Evolutionary conservation across 495 filamentous ascomycete species (phyloP).

Genomic region (Penicillium riverlandense): DNA sequence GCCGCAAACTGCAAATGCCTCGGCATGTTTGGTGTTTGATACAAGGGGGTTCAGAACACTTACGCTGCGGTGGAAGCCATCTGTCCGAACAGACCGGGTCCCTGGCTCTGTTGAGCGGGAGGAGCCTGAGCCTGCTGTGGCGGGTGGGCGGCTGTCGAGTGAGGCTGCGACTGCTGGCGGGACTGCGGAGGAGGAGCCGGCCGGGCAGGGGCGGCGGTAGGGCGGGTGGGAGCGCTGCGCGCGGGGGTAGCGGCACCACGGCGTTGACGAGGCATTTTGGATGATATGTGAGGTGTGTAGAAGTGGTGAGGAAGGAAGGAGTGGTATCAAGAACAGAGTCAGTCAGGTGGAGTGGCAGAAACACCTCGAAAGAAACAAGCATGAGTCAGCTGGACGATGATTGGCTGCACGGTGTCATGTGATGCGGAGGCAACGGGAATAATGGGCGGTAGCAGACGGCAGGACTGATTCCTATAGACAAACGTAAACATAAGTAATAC

Average conservation of each 20-base stretch:
- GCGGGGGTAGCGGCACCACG: slow-evolving; percentile 52
- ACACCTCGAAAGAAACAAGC: too few relatives aligned
- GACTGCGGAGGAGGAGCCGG: slow-evolving; percentile 50
- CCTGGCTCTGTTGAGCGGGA: slow-evolving; percentile 46
- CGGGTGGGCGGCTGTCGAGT: slow-evolving; percentile 61
- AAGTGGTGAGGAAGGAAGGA: neutral
- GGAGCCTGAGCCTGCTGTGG: slow-evolving; percentile 41
- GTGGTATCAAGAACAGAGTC: neutral
- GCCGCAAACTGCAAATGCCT: neutral
- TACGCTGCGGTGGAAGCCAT: slow-evolving; percentile 86
- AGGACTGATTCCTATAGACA: too few relatives aligned
- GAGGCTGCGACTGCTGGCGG: slow-evolving; percentile 37
- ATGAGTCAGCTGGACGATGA: too few relatives aligned
- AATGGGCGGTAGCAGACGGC: too few relatives aligned
- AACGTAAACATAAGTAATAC: too few relatives aligned
- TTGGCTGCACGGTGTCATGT: too few relatives aligned
- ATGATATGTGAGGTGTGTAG: slow-evolving; percentile 8
- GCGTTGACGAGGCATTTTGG: slow-evolving; percentile 71
- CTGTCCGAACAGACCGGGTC: slow-evolving; percentile 73
- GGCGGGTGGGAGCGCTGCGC: slow-evolving; percentile 58
- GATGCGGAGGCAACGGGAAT: too few relatives aligned
- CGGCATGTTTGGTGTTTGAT: slow-evolving; percentile 6
- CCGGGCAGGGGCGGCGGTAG: slow-evolving; percentile 55
- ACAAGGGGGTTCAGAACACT: slow-evolving; percentile 14
- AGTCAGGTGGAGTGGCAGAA: neutral